Evolutionary conservation across 108 stramenopile genomes (phyloP), one percentile per base, ranked within the genome.

Genomic region (Mayamaea pseudoterrestris): DNA sequence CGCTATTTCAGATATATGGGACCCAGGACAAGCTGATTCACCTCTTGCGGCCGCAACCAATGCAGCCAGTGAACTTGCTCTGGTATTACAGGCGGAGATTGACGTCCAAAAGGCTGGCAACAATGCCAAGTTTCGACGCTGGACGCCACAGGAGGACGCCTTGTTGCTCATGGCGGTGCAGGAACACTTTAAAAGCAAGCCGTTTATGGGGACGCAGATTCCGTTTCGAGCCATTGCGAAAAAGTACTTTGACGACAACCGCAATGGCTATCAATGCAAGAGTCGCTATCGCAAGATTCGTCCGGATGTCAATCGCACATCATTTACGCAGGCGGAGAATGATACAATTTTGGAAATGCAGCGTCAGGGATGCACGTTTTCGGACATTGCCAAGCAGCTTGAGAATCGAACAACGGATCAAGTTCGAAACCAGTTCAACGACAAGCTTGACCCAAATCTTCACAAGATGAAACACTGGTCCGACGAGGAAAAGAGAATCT

Each of bases 361-460:
- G 21, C 26, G 54, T 8, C 47, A 66, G 25, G 68, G 70, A 4
- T 46, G 35, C 21, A 59, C 54, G 35, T 84, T 78, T 78, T 67
- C 72, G 17, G 47, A 54, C 4, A 93, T 97, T 44, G 91, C 94
- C 5, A 47, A 55, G 11, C 49, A 51, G 0, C 53, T 97, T 3
- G 89, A 90, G 5, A 93, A 94, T 12, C 80, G 96, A 26, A 89
- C 93, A 36, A 86, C 85, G 16, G 95, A 98, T 60, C 93, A 92
- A 48, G 75, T 93, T 47, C 80, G 95, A 30, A 91, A 94, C 46
- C 89, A 91, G 18, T 98, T 90, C 85, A 71, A 87, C 53, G 95
- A 96, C 61, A 65, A 74, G 41, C 67, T 98, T 6, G 84, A 95
- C 63, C 97, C 95, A 5, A 49, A 62, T 47, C 71, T 94, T 35